Conservation (phyloP, 805 yeast genomes). For the Pichia ethanolica region DNA sequence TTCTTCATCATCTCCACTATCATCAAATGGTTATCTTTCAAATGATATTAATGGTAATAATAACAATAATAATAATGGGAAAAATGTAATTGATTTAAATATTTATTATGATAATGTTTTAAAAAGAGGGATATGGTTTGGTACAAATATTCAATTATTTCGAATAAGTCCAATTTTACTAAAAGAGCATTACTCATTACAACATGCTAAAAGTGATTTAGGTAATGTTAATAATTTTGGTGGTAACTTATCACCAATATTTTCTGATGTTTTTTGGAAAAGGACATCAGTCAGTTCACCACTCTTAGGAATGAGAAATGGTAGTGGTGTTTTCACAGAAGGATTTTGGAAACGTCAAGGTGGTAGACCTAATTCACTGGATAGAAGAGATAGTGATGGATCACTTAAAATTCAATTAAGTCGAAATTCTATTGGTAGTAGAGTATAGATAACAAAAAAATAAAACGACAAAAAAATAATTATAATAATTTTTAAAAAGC, state of each 20-base stretch:
- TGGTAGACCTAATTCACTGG: conserved; percentile 7
- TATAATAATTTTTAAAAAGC: too few species aligned
- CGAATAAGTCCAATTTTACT: conserved; percentile 20
- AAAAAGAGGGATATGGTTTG: conserved; percentile 35
- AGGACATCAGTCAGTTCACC: conserved; percentile 15
- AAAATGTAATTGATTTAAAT: conserved; percentile 2
- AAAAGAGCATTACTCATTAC: conserved; percentile 9
- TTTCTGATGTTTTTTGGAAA: conserved; percentile 7
- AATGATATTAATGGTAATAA: conserved; percentile 14
- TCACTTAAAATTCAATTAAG: conserved; percentile 7
- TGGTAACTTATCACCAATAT: not conserved
- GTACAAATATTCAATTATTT: conserved; percentile 39
- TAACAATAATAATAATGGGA: conserved; percentile 13
- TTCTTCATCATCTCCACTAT: not conserved
- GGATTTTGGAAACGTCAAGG: conserved; percentile 16
- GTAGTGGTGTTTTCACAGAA: conserved; percentile 10
- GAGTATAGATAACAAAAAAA: not conserved
- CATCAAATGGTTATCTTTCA: conserved; percentile 4
- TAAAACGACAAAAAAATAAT: too few species aligned
- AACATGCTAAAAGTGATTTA: conserved; percentile 8
- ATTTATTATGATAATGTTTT: conserved; percentile 11
- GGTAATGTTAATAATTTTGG: not conserved
- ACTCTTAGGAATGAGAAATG: conserved; percentile 13
- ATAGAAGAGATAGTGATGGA: conserved; percentile 11
- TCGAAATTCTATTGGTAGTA: not conserved